Base-by-base conservation (phyloP, 2,329 filamentous ascomycete species). In the Colletotrichum acutatum region DNA sequence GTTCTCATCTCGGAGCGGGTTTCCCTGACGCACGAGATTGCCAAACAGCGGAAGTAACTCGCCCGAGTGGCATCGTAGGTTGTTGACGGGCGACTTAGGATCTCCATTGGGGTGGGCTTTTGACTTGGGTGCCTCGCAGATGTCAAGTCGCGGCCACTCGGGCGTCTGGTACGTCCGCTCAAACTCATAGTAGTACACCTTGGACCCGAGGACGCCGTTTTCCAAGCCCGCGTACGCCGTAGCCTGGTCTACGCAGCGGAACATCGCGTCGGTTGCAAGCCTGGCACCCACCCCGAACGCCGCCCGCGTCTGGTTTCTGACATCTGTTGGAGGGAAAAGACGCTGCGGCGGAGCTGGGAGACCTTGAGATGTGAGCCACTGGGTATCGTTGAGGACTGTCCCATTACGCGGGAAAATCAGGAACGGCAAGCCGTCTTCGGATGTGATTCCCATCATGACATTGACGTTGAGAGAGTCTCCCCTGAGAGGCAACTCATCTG, bases 211-310 rank as follows among this genome's bases (percentile, higher is more conserved):
- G 0, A 85, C 84, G 3, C 81, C 79, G 19, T 83, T 84, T 19
- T 77, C 71, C 0, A 86, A 80, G 3, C 85, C 88, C 0, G 87
- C 83, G 76, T 86, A 87, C 7, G 86, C 86, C 3, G 89, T 91
- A 5, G 89, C 89, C 78, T 91, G 85, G 77, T 90, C 88, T 63
- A 89, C 81, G 78, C 90, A 92, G 69, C 89, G 86, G 83, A 91
- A 91, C 9, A 86, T 85, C 64, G 84, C 87, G 78, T 91, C 89
- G 2, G 89, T 91, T 3, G 88, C 85, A 53, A 91, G 82, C 6
- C 87, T 87, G 7, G 87, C 82, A 24, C 85, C 85, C 42, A 88
- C 83, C 72, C 89, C 90, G 83, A 88, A 91, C 2, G 89, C 83
- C 72, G 90, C 85, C 7, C 89, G 83, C 0, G 89, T 86, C 66